These are phyloP conservation scores for Ogataea hybrid DNA, from an alignment of 1,139 yeast species.

Conservation along the genomic window DNA sequence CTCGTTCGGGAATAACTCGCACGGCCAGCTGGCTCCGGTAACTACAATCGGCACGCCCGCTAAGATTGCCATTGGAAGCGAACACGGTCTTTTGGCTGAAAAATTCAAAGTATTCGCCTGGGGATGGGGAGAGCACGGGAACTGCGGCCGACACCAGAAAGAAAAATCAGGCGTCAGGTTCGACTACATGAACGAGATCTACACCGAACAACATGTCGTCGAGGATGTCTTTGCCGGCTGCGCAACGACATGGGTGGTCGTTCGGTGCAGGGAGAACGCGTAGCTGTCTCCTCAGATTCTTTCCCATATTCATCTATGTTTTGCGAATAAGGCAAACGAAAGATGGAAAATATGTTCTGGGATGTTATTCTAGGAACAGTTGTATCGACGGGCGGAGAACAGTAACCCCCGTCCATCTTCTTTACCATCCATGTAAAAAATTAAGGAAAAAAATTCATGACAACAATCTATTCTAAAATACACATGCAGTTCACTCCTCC, in stretches of 20 bases:
- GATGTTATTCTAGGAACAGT: constrained; percentile 59
- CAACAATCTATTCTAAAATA: neutral
- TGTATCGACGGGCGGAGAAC: constrained; percentile 45
- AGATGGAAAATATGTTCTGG: constrained; percentile 82
- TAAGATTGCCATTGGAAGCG: constrained; percentile 66
- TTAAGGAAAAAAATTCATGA: constrained; percentile 2
- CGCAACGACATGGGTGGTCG: constrained; percentile 43
- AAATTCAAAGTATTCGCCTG: constrained; percentile 54
- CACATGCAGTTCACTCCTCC: constrained; percentile 9
- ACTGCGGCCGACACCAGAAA: constrained; percentile 59
- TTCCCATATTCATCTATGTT: constrained; percentile 70
- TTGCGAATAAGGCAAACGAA: constrained; percentile 39
- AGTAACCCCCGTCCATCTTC: constrained; percentile 7
- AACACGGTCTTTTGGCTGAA: constrained; percentile 61
- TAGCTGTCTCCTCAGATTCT: constrained; percentile 70
- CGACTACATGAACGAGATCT: constrained; percentile 40
- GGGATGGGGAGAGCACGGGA: constrained; percentile 99
- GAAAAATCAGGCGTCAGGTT: constrained; percentile 36
- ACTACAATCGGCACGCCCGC: neutral
- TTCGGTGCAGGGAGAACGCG: neutral
- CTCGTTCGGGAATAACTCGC: constrained; percentile 74
- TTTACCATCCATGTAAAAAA: constrained; percentile 12
- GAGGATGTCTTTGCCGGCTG: constrained; percentile 44
- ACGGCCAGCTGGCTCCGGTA: constrained; percentile 57
- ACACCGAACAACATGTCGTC: constrained; percentile 31